phyloP scores from a whole-genome alignment of 768 basidiomycete species.

The Rossbeevera mucosa region DNA sequence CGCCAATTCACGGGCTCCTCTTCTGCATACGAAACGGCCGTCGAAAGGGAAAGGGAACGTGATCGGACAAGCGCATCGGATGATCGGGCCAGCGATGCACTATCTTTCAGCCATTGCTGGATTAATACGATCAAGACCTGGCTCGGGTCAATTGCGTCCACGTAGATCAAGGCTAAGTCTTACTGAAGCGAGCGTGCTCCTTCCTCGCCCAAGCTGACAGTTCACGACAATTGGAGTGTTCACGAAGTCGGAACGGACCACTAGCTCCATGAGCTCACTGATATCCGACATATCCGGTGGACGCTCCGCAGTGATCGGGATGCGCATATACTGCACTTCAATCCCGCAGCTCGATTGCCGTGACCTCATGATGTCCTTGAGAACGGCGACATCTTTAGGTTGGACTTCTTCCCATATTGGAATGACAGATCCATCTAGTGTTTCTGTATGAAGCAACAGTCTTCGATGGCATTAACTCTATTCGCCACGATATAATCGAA shows the following conservation, averaged over 20 bases:
- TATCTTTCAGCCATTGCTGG: conserved; percentile 68
- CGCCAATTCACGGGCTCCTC: conserved; percentile 34
- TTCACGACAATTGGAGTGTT: conserved; percentile 87
- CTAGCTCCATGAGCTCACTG: conserved; percentile 73
- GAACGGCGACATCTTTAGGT: conserved; percentile 63
- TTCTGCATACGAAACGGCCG: conserved; percentile 27
- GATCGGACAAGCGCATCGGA: conserved; percentile 32
- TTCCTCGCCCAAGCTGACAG: conserved; percentile 89
- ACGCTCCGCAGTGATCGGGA: conserved; percentile 91
- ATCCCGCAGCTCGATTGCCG: conserved; percentile 43
- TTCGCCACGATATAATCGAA: not conserved
- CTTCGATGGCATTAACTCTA: conserved; percentile 33
- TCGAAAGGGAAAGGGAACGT: conserved; percentile 44
- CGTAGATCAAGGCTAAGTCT: conserved; percentile 18
- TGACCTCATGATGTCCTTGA: conserved; percentile 84
- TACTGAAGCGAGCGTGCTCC: conserved; percentile 88
- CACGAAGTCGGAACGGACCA: conserved; percentile 60
- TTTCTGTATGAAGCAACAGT: conserved; percentile 86
- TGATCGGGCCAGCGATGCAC: conserved; percentile 29
- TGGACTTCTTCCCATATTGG: conserved; percentile 94
- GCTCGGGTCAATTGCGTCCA: conserved; percentile 1
- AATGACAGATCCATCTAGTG: conserved; percentile 78
- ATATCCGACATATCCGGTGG: conserved; percentile 72
- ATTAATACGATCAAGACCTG: conserved; percentile 81
- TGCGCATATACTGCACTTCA: conserved; percentile 72